These are phyloP conservation scores for Xylaria intraflava DNA, from an alignment of 495 filamentous ascomycete genomes.

Conservation along the genomic window DNA sequence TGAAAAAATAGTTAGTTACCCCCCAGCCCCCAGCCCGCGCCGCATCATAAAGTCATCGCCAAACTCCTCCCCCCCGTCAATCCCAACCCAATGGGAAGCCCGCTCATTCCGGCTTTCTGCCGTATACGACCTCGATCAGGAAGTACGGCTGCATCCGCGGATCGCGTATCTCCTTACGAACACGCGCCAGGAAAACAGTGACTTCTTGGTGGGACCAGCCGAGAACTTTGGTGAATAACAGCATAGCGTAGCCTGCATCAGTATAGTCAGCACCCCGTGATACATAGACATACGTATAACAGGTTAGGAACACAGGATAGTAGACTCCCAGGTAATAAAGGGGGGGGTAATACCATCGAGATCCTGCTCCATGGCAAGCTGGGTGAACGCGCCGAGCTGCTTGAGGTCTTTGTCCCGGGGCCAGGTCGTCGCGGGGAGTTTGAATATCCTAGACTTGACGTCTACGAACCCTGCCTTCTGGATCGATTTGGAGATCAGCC, in stretches of 20 bases:
- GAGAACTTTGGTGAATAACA: constrained; percentile 20
- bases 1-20: too few relatives aligned
- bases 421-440: constrained; percentile 49
- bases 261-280: not conserved
- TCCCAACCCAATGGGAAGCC: too few relatives aligned
- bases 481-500: constrained; percentile 14
- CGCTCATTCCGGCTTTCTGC: constrained; percentile 14
- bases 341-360: constrained; percentile 14
- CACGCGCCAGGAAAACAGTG: constrained; percentile 15
- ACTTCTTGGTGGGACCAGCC: constrained; percentile 26
- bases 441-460: constrained; percentile 39
- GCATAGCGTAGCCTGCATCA: constrained; percentile 18
- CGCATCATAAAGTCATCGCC: too few relatives aligned
- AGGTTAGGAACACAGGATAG: not conserved
- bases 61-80: too few relatives aligned
- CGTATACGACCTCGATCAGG: constrained; percentile 16
- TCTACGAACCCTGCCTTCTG: constrained; percentile 44
- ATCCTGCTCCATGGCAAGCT: constrained; percentile 22
- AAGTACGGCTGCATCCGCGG: constrained; percentile 18
- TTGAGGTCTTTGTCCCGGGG: constrained; percentile 40
- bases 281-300: not conserved
- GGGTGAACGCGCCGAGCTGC: constrained; percentile 37
- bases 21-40: too few relatives aligned
- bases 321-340: not conserved
- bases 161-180: constrained; percentile 25